Evolutionary conservation across 257 asterid genomes (phyloP).

Genomic region (Plectranthus barbatus): DNA sequence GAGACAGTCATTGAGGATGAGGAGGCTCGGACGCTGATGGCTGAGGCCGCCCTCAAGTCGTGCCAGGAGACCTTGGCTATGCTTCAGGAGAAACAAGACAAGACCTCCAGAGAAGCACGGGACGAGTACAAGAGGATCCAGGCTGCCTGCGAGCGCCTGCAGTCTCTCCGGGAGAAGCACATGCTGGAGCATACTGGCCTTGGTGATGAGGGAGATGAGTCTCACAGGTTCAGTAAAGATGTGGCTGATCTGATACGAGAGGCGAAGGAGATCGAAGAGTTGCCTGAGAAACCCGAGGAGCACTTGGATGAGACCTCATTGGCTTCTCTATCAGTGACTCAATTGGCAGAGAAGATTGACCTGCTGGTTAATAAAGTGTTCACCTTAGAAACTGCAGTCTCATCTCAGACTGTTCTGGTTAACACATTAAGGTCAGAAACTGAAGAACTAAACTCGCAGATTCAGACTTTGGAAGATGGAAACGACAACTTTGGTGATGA

Average conservation of each 20-base stretch:
- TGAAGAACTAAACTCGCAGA: conserved; percentile 38
- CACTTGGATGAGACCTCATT: conserved; percentile 11
- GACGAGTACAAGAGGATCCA: conserved; percentile 36
- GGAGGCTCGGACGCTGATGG: conserved; percentile 47
- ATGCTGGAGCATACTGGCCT: background rate
- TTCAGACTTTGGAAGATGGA: conserved; percentile 31
- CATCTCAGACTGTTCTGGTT: conserved; percentile 50
- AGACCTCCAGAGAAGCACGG: conserved; percentile 19
- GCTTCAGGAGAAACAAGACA: conserved; percentile 39
- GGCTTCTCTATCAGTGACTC: conserved; percentile 17
- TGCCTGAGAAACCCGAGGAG: conserved; percentile 12
- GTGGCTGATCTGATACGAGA: conserved; percentile 14
- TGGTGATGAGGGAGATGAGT: background rate
- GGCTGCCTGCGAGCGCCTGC: conserved; percentile 28
- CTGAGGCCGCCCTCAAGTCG: conserved; percentile 42
- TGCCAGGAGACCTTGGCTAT: conserved; percentile 35
- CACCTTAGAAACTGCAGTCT: conserved; percentile 41
- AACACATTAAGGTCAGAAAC: conserved; percentile 42
- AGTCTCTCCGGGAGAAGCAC: conserved; percentile 23
- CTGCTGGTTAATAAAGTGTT: conserved; percentile 46
- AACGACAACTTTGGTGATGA: conserved; percentile 14
- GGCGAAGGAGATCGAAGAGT: conserved; percentile 11
- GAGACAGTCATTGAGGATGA: conserved; percentile 38
- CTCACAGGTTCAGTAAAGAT: conserved; percentile 6
- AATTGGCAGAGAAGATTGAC: conserved; percentile 50